Conservation (phyloP, 2,329 filamentous ascomycete species). For the Phyllosticta ampelicida region DNA sequence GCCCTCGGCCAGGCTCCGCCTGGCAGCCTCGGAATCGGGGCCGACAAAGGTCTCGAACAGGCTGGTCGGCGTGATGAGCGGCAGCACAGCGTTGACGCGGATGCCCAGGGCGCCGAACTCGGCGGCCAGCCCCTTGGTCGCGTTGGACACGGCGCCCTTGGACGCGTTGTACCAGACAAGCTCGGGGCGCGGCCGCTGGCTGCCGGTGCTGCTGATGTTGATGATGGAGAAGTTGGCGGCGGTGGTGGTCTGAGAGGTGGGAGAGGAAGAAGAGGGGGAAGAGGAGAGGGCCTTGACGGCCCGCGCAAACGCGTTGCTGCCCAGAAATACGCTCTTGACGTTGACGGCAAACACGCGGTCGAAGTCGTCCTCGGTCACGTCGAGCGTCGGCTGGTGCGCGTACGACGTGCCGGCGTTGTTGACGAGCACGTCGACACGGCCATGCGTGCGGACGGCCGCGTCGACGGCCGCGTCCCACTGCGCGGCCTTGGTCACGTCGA, state of each 20-base stretch:
- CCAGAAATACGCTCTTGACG: conserved; percentile 55
- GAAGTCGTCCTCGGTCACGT: conserved; percentile 56
- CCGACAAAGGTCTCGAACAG: conserved; percentile 50
- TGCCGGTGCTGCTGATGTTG: conserved; percentile 56
- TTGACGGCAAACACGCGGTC: conserved; percentile 58
- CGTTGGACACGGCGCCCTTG: conserved; percentile 55
- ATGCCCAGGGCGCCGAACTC: conserved; percentile 65
- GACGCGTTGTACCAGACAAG: conserved; percentile 61
- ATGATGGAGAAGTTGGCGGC: conserved; percentile 54
- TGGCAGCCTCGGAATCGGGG: conserved; percentile 45
- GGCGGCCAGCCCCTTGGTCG: conserved; percentile 56
- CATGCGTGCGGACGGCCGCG: conserved; percentile 41
- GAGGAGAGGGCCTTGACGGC: conserved; percentile 41
- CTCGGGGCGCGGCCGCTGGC: conserved; percentile 48
- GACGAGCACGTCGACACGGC: conserved; percentile 48
- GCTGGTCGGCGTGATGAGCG: conserved; percentile 55
- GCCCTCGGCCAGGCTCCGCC: conserved; percentile 41
- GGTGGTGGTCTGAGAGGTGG: conserved; percentile 33
- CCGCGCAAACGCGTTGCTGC: conserved; percentile 48
- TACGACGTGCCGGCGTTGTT: conserved; percentile 52
- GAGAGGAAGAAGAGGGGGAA: not conserved
- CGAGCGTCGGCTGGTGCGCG: conserved; percentile 44
- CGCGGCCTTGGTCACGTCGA: conserved; percentile 43
- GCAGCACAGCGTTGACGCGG: conserved; percentile 61
- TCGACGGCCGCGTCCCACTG: conserved; percentile 45